Percentiles rank a stretch among this genome's conserved stretches.
These are phyloP conservation scores for Diutina ranongensis DNA, from an alignment of 1,139 yeast genomes.

Conservation along the genomic window DNA sequence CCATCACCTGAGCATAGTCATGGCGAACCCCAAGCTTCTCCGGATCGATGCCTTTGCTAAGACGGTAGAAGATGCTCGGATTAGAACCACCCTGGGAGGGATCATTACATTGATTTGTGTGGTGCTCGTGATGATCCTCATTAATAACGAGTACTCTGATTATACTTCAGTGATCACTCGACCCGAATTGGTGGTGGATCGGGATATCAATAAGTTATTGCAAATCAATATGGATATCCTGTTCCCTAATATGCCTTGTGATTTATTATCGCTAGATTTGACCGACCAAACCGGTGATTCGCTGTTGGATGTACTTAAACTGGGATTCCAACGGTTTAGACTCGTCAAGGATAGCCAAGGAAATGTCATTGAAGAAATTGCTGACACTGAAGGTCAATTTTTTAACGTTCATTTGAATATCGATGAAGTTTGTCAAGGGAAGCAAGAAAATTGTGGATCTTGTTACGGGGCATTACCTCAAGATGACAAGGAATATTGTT, in stretches of 20 bases:
- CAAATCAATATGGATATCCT: conserved; percentile 73
- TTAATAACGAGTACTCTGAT: conserved; percentile 65
- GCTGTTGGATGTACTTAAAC: conserved; percentile 57
- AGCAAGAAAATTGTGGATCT: conserved; percentile 49
- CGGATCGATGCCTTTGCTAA: conserved; percentile 85
- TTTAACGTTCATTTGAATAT: conserved; percentile 9
- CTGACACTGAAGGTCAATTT: conserved; percentile 14
- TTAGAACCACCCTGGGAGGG: conserved; percentile 86
- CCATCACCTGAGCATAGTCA: neutral
- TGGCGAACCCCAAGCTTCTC: conserved; percentile 37
- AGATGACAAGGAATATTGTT: conserved; percentile 49
- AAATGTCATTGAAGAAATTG: conserved; percentile 17
- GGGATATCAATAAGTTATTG: conserved; percentile 66
- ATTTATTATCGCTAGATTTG: conserved; percentile 31
- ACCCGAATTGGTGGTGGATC: conserved; percentile 83
- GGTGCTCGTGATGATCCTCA: conserved; percentile 46
- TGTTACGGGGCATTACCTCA: conserved; percentile 83
- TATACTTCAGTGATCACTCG: conserved; percentile 55
- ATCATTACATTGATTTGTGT: conserved; percentile 67
- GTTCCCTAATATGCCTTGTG: conserved; percentile 82
- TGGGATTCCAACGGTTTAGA: conserved; percentile 65
- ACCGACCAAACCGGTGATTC: conserved; percentile 74
- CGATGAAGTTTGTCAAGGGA: conserved; percentile 21
- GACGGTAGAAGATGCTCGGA: conserved; percentile 87
- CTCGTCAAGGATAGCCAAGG: conserved; percentile 23